These are phyloP conservation scores for Epichloe sylvatica DNA, from an alignment of 2,329 filamentous ascomycete species.

Conservation along the genomic window DNA sequence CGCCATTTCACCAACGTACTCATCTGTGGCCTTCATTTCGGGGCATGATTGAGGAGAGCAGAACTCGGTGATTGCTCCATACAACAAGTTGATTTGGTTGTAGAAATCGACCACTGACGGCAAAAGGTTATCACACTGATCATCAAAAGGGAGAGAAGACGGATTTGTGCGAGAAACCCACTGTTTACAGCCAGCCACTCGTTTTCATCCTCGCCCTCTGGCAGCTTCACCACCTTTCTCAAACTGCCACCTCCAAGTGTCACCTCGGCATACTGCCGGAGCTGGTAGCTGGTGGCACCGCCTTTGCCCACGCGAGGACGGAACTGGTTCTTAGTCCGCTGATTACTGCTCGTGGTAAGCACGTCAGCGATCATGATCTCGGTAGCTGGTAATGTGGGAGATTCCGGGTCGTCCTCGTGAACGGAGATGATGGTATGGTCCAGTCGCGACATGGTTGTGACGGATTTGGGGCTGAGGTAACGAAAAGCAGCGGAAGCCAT, in stretches of 20 bases:
- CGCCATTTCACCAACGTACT: slow-evolving; percentile 39
- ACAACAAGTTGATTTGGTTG: slow-evolving; percentile 98
- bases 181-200: slow-evolving; percentile 98
- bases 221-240: slow-evolving; percentile 89
- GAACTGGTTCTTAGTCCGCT: slow-evolving; percentile 80
- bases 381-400: slow-evolving; percentile 10
- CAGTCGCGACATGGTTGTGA: slow-evolving; percentile 18
- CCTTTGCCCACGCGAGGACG: slow-evolving; percentile 80
- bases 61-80: slow-evolving; percentile 97
- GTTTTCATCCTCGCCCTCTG: slow-evolving; percentile 93
- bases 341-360: slow-evolving; percentile 35
- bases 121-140: background rate
- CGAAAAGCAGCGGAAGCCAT: slow-evolving; percentile 13
- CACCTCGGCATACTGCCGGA: slow-evolving; percentile 95
- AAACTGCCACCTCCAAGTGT: slow-evolving; percentile 89
- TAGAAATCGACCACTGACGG: slow-evolving; percentile 91
- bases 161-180: slow-evolving; percentile 27
- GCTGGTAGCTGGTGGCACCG: slow-evolving; percentile 74
- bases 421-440: slow-evolving; percentile 19
- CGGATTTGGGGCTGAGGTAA: slow-evolving; percentile 21
- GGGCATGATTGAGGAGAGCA: slow-evolving; percentile 94
- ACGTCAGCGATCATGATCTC: slow-evolving; percentile 18
- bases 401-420: slow-evolving; percentile 13
- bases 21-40: slow-evolving; percentile 99
- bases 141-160: background rate